Evolutionary conservation across 2,329 filamentous ascomycete species (phyloP).

Genomic region (Pyrenophora tritici-repentis): DNA sequence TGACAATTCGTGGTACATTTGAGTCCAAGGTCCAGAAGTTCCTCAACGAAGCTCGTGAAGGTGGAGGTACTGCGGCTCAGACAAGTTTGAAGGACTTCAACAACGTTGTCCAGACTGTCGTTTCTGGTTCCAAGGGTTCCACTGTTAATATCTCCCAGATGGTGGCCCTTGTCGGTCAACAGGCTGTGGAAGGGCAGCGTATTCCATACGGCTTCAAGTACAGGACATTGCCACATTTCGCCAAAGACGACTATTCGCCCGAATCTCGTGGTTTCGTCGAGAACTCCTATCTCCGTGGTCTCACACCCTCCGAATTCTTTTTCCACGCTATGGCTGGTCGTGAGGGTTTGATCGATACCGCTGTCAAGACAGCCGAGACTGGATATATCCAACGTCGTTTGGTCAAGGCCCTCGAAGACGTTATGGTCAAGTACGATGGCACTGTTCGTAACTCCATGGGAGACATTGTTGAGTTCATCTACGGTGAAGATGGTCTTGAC

Average conservation of each 20-base stretch:
- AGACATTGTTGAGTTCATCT: slow-evolving; percentile 95
- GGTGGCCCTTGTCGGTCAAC: slow-evolving; percentile 96
- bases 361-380: slow-evolving; percentile 98
- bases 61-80: slow-evolving; percentile 90
- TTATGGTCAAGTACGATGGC: slow-evolving; percentile 96
- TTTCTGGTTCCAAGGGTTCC: slow-evolving; percentile 96
- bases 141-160: slow-evolving; percentile 99
- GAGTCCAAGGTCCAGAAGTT: slow-evolving; percentile 96
- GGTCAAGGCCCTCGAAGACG: slow-evolving; percentile 96
- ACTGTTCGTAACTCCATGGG: slow-evolving; percentile 96
- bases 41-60: slow-evolving; percentile 93
- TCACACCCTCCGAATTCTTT: slow-evolving; percentile 97
- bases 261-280: slow-evolving; percentile 97
- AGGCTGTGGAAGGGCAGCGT: slow-evolving; percentile 97
- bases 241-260: slow-evolving; percentile 98
- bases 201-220: slow-evolving; percentile 99
- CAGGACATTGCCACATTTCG: slow-evolving; percentile 93
- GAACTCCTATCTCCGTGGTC: slow-evolving; percentile 94
- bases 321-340: slow-evolving; percentile 99
- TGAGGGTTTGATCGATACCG: slow-evolving; percentile 99
- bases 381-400: slow-evolving; percentile 98
- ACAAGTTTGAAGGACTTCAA: slow-evolving; percentile 93
- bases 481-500: slow-evolving; percentile 96
- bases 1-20: slow-evolving; percentile 98
- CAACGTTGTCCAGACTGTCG: slow-evolving; percentile 95